Evolutionary conservation across 2,329 filamentous ascomycete species (phyloP), one percentile per base, ranked within the genome.

Genomic region (Daldinia eschscholtzii): DNA sequence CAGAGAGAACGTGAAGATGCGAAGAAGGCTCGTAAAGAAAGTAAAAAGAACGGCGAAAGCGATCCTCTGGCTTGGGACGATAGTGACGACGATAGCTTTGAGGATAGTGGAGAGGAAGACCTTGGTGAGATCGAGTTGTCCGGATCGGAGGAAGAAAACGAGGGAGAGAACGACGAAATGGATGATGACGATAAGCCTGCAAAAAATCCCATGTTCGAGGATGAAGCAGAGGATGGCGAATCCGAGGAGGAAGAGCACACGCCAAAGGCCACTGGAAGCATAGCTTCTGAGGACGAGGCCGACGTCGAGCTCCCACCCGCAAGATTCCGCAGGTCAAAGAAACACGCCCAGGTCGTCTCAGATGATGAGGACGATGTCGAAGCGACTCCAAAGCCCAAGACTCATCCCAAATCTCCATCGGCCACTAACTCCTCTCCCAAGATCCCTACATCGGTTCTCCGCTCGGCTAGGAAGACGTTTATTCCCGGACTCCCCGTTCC

Each of bases 1-100:
- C 89, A 91, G 74, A 85, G 89, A 56, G 96, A 99, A 81, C 89
- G 89, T 70, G 91, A 88, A 30, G 89, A 88, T 50, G 89, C 89
- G 0, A 95, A 92, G 81, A 89, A 89, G 76, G 86, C 89, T 61
- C 85, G 77, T 75, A 84, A 80, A 75, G 82, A 80, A 68, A 79
- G 72, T 76, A 81, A 72, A 71, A 77, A 76, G 72, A 81, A 77
- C 5, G 84, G 83, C 1, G 82, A 84, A 64, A 78, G 78, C 13
- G 86, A 88, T 67, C 83, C 84, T 10, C 75, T 88, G 26, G 86
- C 81, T 33, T 88, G 85, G 84, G 87, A 88, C 69, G 86, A 88
- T 52, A 87, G 85, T 61, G 85, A 85, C 1, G 85, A 86, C 57
- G 77, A 77, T 26, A 79, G 76, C 52, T 79, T 74, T 61, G 65